A percentile compares a stretch with the other conserved stretches of the same genome.
Evolutionary conservation across 495 filamentous ascomycete species (phyloP).

Genomic region (Corynascus novoguineensis): DNA sequence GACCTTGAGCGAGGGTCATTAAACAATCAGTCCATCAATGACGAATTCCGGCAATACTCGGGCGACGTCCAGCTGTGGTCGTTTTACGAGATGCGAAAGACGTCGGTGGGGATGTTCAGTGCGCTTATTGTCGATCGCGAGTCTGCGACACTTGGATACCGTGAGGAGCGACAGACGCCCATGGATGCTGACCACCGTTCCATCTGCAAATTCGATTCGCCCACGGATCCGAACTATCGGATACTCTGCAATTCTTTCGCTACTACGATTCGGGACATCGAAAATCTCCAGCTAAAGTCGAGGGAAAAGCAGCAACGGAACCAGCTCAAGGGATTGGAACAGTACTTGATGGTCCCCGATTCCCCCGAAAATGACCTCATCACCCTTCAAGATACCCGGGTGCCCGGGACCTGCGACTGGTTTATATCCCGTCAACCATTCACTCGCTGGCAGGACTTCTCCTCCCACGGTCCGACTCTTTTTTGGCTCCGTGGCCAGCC

Average conservation of each 20-base stretch:
- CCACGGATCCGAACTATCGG: conserved; percentile 27
- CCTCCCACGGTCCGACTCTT: conserved; percentile 7
- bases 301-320: not conserved
- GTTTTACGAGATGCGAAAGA: conserved; percentile 29
- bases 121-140: conserved; percentile 29
- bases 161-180: conserved; percentile 23
- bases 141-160: conserved; percentile 31
- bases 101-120: conserved; percentile 10
- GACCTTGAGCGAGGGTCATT: conserved; percentile 24
- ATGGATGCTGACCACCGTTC: conserved; percentile 35
- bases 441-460: conserved; percentile 14
- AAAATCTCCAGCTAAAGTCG: not conserved
- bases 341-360: conserved; percentile 3
- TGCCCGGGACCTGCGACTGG: conserved; percentile 28
- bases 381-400: conserved; percentile 11
- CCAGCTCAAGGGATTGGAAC: not conserved
- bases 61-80: conserved; percentile 24
- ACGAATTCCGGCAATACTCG: conserved; percentile 29
- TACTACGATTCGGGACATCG: conserved; percentile 25
- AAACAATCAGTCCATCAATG: conserved; percentile 21
- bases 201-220: conserved; percentile 32
- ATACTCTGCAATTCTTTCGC: conserved; percentile 28
- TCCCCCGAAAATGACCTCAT: conserved; percentile 18
- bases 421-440: conserved; percentile 17
- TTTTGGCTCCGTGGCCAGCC: conserved; percentile 29